Percentiles rank a stretch among this genome's conserved stretches.
These are phyloP conservation scores for Citrus hindsii DNA, from an alignment of 345 rosid species.

Conservation along the genomic window DNA sequence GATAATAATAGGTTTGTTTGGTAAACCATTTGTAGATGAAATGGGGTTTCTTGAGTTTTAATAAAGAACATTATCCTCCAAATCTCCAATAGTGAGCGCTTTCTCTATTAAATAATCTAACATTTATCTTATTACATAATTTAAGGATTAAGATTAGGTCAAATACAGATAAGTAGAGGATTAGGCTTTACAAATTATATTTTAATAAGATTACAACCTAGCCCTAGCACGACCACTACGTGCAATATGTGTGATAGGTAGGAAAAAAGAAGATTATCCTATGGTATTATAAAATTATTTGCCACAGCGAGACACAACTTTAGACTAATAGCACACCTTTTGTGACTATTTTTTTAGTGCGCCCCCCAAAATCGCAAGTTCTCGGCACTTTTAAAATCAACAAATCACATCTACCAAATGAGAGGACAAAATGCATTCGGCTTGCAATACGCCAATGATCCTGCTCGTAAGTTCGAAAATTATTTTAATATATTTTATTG, in stretches of 20 bases:
- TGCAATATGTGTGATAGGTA: background rate
- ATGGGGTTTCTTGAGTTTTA: background rate
- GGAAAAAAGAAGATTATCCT: background rate
- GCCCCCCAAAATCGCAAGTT: background rate
- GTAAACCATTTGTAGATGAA: background rate
- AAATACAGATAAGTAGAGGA: background rate
- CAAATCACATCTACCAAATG: background rate
- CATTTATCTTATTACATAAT: background rate
- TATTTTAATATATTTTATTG: background rate
- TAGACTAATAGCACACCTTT: constrained; percentile 4
- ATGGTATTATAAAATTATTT: background rate
- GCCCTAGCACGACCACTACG: background rate
- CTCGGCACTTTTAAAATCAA: background rate
- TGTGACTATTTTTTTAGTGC: background rate
- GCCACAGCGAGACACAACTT: background rate
- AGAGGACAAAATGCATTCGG: background rate
- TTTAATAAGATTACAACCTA: background rate
- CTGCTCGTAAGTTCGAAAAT: background rate
- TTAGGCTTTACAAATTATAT: background rate
- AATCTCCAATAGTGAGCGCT: background rate
- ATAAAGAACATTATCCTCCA: constrained; percentile 19
- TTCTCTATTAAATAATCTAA: background rate
- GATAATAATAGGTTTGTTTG: background rate
- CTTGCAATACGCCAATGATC: background rate
- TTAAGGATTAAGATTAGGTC: constrained; percentile 1